Percentiles rank a stretch among this genome's conserved stretches.
phyloP scores from a whole-genome alignment of 345 rosid species.

The Eucalyptus microcorys region DNA sequence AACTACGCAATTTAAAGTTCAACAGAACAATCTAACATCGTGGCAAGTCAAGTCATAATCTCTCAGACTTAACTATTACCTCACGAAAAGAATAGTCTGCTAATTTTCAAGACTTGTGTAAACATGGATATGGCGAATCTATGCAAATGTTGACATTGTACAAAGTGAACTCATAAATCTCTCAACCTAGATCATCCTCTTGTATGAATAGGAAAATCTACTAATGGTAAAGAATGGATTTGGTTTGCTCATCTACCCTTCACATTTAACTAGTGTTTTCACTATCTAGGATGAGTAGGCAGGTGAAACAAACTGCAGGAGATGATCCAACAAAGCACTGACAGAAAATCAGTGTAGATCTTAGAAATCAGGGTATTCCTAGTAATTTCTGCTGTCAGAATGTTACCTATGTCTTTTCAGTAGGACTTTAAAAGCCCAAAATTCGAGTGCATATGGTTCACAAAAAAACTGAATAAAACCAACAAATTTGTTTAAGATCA shows the following conservation, averaged over 20 bases:
- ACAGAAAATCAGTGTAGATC: background rate
- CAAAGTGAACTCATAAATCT: background rate
- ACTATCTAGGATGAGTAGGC: background rate
- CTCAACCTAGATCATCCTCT: background rate
- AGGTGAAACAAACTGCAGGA: background rate
- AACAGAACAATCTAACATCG: background rate
- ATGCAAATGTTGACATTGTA: background rate
- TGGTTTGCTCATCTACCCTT: background rate
- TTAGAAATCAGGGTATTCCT: background rate
- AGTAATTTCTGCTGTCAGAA: background rate
- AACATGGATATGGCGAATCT: background rate
- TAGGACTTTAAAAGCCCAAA: background rate
- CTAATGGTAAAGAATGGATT: background rate
- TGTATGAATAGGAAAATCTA: background rate
- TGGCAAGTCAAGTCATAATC: background rate
- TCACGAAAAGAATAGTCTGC: background rate
- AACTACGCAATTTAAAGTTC: background rate
- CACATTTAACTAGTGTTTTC: background rate
- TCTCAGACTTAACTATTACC: background rate
- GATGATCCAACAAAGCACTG: background rate
- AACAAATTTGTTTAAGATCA: background rate
- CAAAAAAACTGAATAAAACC: background rate
- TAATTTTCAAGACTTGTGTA: background rate
- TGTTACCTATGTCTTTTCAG: background rate
- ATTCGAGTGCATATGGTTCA: background rate